phyloP scores from a whole-genome alignment of 106 monocot genomes.

The Dactylorhiza incarnata region DNA sequence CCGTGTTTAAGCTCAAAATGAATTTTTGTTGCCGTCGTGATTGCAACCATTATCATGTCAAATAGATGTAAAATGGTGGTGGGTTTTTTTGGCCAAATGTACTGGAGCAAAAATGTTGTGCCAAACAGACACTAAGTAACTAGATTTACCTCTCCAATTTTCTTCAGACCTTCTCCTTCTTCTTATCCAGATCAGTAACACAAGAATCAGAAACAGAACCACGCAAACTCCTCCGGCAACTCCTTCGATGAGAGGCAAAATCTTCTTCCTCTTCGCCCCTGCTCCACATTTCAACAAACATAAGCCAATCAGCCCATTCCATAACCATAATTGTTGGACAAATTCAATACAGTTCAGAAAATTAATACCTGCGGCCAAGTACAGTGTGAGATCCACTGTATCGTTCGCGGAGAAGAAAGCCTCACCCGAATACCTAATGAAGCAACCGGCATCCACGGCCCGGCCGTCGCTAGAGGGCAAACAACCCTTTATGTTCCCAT shows the following conservation, averaged over 20 bases:
- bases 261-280: conserved; percentile 30
- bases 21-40: no score
- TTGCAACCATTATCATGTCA: no score
- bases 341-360: not conserved
- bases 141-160: conserved; percentile 23
- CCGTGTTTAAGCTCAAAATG: no score
- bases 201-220: conserved; percentile 22
- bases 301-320: not conserved
- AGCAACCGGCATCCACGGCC: conserved; percentile 57
- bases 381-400: conserved; percentile 33
- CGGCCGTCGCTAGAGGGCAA: conserved; percentile 28
- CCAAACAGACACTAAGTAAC: not conserved
- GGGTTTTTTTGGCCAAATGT: no score
- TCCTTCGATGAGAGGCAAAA: conserved; percentile 30
- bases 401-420: conserved; percentile 40
- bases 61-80: no score
- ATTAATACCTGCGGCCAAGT: conserved; percentile 15
- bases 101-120: no score
- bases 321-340: not conserved
- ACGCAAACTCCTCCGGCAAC: conserved; percentile 31
- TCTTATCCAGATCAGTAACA: conserved; percentile 24
- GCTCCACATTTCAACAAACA: not conserved
- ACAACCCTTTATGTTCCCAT: conserved; percentile 36
- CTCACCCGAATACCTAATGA: conserved; percentile 51
- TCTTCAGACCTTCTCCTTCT: conserved; percentile 10